Base-by-base conservation (phyloP, 179 eudicot species). In the Beta macrorhiza region DNA sequence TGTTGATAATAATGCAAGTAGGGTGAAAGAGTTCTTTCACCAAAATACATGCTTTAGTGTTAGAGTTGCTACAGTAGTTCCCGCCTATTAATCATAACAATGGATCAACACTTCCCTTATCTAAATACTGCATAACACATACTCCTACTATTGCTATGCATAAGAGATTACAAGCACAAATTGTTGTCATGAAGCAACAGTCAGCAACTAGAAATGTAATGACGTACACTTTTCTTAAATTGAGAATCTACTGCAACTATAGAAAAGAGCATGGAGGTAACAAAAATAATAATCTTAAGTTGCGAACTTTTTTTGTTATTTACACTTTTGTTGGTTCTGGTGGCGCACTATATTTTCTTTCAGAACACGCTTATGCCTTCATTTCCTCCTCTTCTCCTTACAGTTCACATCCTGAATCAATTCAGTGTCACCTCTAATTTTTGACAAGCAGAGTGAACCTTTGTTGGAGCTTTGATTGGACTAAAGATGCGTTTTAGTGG, bases 311-410 rank as follows among this genome's bases (percentile, higher is more conserved):
- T 47, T 16, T 5, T 42, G 29, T 61, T 20, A n/a, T 79, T 20
- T 5, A 16, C 22, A 57, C 47, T 37, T 51, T 51, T 16, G 3
- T 76, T 53, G 29, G 2, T 68, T 49, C 16, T 25, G 13, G 55
- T 20, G 44, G 15, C 15, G 51, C 22, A 47, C 37, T 12, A 58
- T 45, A 56, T n/a, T 70, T 13, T 87, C 83, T 86, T 91, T 25
- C 25, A 25, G 25, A 25, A 25, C 25, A 25, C 25, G 25, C 25
- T 25, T 25, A 25, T 25, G 25, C 25, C 25, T 25, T 25, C 25
- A 25, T 25, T 25, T 25, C 25, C 25, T 25, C 25, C 25, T 25
- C 25, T 25, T 25, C 25, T 25, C 25, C 25, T 25, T 25, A 25
- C 25, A 25, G 25, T 25, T 25, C 25, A 25, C 25, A 25, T 25